These are phyloP conservation scores for Perilla frutescens DNA, from an alignment of 257 asterid genomes.

Conservation along the genomic window DNA sequence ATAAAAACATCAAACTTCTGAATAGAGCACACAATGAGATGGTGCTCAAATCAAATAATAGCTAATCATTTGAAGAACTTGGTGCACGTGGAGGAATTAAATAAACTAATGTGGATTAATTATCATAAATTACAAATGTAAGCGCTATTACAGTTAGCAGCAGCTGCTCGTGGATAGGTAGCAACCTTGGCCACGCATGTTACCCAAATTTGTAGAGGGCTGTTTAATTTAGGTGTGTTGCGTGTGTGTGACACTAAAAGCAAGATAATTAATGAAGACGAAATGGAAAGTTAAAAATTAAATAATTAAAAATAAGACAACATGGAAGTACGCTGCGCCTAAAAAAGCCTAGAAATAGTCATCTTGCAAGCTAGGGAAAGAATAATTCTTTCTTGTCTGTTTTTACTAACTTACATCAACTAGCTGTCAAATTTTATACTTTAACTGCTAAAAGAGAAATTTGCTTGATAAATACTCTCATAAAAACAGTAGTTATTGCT, in stretches of 20 bases:
- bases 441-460: slow-evolving; percentile 31
- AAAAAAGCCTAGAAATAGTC: slow-evolving; percentile 34
- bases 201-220: slow-evolving; percentile 30
- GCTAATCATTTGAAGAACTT: slow-evolving; percentile 30
- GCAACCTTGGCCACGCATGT: slow-evolving; percentile 19
- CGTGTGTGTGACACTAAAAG: not conserved
- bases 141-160: slow-evolving; percentile 1
- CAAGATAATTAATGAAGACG: not conserved
- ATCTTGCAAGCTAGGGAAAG: slow-evolving; percentile 71
- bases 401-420: slow-evolving; percentile 24
- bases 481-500: not conserved
- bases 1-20: not conserved
- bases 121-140: slow-evolving; percentile 3
- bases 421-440: slow-evolving; percentile 30
- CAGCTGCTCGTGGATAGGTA: slow-evolving; percentile 23
- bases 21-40: slow-evolving; percentile 16
- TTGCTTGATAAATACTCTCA: slow-evolving; percentile 37
- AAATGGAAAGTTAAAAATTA: too few species aligned
- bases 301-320: not conserved
- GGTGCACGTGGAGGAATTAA: slow-evolving; percentile 23
- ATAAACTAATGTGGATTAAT: slow-evolving; percentile 14
- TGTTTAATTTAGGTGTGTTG: not conserved
- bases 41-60: slow-evolving; percentile 6
- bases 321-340: slow-evolving; percentile 12
- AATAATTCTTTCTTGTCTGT: slow-evolving; percentile 52